Base-by-base conservation (phyloP, 495 filamentous ascomycete genomes). In the Penicillium pulvis region DNA sequence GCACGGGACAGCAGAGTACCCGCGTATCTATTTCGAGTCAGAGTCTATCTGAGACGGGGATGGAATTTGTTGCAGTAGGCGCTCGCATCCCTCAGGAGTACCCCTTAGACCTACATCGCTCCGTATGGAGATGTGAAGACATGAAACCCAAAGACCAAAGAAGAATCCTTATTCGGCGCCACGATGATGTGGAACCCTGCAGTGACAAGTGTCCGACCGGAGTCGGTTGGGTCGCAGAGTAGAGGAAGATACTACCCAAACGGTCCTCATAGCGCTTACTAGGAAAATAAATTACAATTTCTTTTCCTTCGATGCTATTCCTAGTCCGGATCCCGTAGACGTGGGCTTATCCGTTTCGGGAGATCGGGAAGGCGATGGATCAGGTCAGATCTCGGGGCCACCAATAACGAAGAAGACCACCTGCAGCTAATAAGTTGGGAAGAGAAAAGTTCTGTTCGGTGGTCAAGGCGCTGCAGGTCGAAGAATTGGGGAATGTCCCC, bases 271-370 rank as follows among this genome's bases (percentile, higher is more conserved):
- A 62, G 55, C 39, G 42, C 23, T 36, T 46, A 47, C 9, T 20
- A 19, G 19, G 24, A 26, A n/a, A 47, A 28, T 24, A 26, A 19
- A 26, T 24, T 47, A 10, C 23, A 26, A 26, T 47, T 26, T 16
- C 14, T n/a, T 24, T 23, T 46, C 16, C 46, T 46, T 31, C 33
- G 9, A 43, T 35, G 6, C 24, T 44, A 45, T 33, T 42, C 47
- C 60, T 63, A 62, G 47, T 59, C 58, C 61, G 64, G 51, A 64
- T 56, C 35, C 17, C 61, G 58, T 45, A 67, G 43, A 49, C 56
- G 59, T 58, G 42, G 57, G 28, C 47, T 55, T 50, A 24, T 26
- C 45, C 43, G 56, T 55, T 63, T 49, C 30, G 41, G 54, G 58
- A 46, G 59, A 41, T n/a, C 55, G 42, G 31, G 16, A 41, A 45